Base-by-base conservation (phyloP, 2,329 filamentous ascomycete species). In the Cercospora zeae-maydis region DNA sequence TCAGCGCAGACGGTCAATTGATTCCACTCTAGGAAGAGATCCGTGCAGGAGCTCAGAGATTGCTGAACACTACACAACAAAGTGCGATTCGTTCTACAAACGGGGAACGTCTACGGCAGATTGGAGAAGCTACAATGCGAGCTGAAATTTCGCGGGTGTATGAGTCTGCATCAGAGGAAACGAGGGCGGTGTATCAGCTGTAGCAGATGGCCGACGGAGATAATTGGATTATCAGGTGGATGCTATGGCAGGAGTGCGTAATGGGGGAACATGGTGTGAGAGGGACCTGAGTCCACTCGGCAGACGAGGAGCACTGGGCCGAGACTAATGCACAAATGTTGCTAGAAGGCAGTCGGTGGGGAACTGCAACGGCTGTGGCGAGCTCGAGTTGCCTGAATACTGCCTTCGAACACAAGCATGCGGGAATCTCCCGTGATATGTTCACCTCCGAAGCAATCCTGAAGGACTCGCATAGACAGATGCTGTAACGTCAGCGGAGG, bases 201-300 rank as follows among this genome's bases (percentile, higher is more conserved):
- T 49, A 47, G 5, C 21, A 30, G 7, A 54, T 27, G 16, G 53
- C 19, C 6, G 37, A 59, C 14, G 62, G 59, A 2, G 45, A 58
- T 27, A 61, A 64, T 42, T 64, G 58, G 58, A 58, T 64, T 10
- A 61, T 61, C 21, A 31, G 62, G 31, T 64, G 58, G 62, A 30
- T 64, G 58, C 54, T 64, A 2, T 64, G 58, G 58, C 42, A 55
- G 19, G 37, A 42, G n/a, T 19, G 24, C 6, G 3, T 6, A 6
- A 27, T 3, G 3, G 24, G 24, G 24, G 24, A 27, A 3, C 24
- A 6, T 27, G 6, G 3, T 27, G 3, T 6, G 6, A 27, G 24
- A 3, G 6, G 6, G 24, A 27, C 24, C 24, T 27, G 24, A 27
- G 24, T 27, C 24, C 24, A 27, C 24, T 6, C 24, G 3, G 3